A percentile compares a stretch with the other conserved stretches of the same genome.
These are phyloP conservation scores for Calonectria montana DNA, from an alignment of 2,329 filamentous ascomycete species.

Conservation along the genomic window DNA sequence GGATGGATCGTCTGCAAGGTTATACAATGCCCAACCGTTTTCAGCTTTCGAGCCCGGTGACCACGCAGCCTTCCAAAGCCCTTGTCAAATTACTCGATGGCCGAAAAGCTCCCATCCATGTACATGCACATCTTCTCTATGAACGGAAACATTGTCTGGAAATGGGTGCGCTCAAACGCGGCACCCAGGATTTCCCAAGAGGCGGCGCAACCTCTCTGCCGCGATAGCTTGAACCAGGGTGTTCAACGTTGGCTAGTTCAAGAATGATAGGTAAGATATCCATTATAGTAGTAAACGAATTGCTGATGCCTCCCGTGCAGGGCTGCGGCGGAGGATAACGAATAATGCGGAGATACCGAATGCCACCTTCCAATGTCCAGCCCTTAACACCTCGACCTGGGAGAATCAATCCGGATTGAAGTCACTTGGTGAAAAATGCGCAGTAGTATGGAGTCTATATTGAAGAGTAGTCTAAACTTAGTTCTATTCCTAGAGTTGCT, in stretches of 20 bases:
- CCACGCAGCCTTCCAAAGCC: constrained; percentile 67
- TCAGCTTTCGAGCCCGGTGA: constrained; percentile 46
- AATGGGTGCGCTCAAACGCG: constrained; percentile 32
- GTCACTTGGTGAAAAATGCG: constrained; percentile 20
- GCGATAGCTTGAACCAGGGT: constrained; percentile 48
- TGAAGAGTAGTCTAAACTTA: too few species aligned
- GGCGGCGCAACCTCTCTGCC: constrained; percentile 61
- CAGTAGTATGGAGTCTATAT: too few species aligned
- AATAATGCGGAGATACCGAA: constrained; percentile 30
- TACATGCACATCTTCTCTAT: constrained; percentile 60
- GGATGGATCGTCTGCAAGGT: constrained; percentile 22
- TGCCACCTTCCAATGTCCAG: constrained; percentile 43
- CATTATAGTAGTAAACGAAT: constrained; percentile 56
- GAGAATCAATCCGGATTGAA: too few species aligned
- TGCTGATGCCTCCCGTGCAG: constrained; percentile 47
- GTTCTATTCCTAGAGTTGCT: too few species aligned
- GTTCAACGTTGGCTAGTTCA: constrained; percentile 56
- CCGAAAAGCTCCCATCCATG: constrained; percentile 68
- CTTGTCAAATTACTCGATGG: constrained; percentile 62
- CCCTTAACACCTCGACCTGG: constrained; percentile 52
- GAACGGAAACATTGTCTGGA: constrained; percentile 56
- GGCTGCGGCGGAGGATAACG: constrained; percentile 47
- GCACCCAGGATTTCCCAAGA: constrained; percentile 52
- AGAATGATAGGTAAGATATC: constrained; percentile 61
- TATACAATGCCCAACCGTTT: constrained; percentile 29